These are phyloP conservation scores for Ogataea sp. DNA, from an alignment of 805 yeast genomes.

Conservation along the genomic window DNA sequence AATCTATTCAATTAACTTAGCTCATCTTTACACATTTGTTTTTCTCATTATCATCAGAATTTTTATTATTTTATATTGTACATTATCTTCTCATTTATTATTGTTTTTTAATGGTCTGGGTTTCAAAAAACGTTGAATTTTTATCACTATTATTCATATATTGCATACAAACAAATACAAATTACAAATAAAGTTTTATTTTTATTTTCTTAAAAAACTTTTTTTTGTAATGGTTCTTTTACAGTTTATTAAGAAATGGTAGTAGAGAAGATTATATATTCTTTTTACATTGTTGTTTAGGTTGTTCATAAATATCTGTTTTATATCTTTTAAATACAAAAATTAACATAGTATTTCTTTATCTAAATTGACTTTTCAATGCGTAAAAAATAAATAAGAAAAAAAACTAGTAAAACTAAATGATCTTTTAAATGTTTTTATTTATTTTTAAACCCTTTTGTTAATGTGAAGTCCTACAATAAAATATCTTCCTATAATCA, in stretches of 20 bases:
- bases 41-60: not conserved
- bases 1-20: not conserved
- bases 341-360: too few species aligned
- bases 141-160: too few species aligned
- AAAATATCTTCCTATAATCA: constrained; percentile 31
- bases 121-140: constrained; percentile 2
- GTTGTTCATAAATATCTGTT: constrained; percentile 1
- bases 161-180: constrained; percentile 37
- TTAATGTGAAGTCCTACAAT: constrained; percentile 34
- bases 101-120: constrained; percentile 1
- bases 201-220: not conserved
- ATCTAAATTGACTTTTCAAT: too few species aligned
- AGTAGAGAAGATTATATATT: constrained; percentile 1
- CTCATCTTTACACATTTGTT: too few species aligned
- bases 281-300: not conserved
- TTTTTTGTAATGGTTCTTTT: not conserved
- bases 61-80: not conserved
- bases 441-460: constrained; percentile 6
- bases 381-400: not conserved
- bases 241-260: not conserved
- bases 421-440: too few species aligned
- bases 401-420: too few species aligned
- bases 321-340: too few species aligned
- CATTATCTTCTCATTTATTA: not conserved
- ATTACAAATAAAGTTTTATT: too few species aligned